Evolutionary conservation across 805 yeast genomes (phyloP), one percentile per base, ranked within the genome.

Genomic region (Lachancea sp.): DNA sequence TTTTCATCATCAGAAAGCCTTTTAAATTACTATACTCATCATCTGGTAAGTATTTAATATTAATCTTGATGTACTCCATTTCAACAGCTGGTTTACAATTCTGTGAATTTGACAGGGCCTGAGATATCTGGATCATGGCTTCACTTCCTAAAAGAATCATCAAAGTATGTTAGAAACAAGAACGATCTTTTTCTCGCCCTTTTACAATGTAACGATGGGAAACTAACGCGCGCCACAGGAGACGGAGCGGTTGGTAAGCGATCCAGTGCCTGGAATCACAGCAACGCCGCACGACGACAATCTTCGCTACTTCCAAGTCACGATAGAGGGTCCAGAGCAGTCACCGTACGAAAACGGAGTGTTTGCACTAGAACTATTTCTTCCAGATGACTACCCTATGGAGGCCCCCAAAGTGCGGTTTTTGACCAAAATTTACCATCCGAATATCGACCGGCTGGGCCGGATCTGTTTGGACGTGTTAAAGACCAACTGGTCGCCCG

Each of bases 311-410:
- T 93, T 93, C 59, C 86, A 88, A 52, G 99, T 93, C 20, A 79
- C 86, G 1, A 83, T 93, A 49, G 88, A 86, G 48, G 99, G 99
- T 0, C 99, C 99, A 9, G 72, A 76, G 26, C 82, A 84, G 43
- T 85, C 95, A 1, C 98, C 99, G 1, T 93, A 91, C 60, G 96
- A 91, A 60, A 88, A 89, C 33, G 86, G 86, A 25, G 58, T 69
- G 3, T 93, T 93, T 70, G 74, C 83, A 53, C 70, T 93, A 48
- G 99, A 93, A 65, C 71, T 93, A 51, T 93, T 76, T 60, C 67
- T 93, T 51, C 98, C 99, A 1, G 97, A 93, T 60, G 99, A 93
- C 60, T 93, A 93, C 65, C 99, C 99, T 11, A 85, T 91, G 97
- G 88, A 87, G 58, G 95, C 99, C 0, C 99, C 99, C 42, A 90